Evolutionary conservation across 2,329 filamentous ascomycete species (phyloP), one percentile per base, ranked within the genome.

Genomic region (Ilyonectria mors-panacis): DNA sequence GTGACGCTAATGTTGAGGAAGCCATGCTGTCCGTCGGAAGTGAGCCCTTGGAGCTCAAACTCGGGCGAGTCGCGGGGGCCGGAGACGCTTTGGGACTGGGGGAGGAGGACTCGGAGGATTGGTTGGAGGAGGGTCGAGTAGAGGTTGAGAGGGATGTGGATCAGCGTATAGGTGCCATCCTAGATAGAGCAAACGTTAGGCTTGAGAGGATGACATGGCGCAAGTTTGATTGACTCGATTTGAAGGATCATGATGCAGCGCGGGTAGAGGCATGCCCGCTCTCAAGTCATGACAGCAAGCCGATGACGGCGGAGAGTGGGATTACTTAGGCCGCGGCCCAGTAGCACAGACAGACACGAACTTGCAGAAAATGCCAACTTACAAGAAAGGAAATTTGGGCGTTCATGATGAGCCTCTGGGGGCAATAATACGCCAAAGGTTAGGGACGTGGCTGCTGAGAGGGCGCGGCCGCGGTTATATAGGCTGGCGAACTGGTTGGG

Each of bases 1-100:
- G 95, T 98, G 76, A 98, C 88, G 69, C 94, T 97, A 73, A 99
- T 91, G 80, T 98, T 98, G 79, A 98, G 88, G 80, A 99, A 98
- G 50, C 91, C 90, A 81, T 96, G 92, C 77, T 87, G 87, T 68
- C 85, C 83, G 69, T 87, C 86, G 48, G 81, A 68, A 4, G 84
- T 85, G 48, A 88, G 80, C 19, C 85, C 86, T 67, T 86, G 83
- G 50, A 85, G 77, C 48, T 79, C 77, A 55, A 78, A 77, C 66
- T 82, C 77, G 56, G 80, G 76, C 23, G 78, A 78, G 59, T 79
- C 78, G 63, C 65, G 67, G 65, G 69, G 81, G 75, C 74, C 83
- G 79, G 73, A 73, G 62, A 82, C 72, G 63, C 77, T 79, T 65
- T 86, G 82, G 21, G 82, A 83, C 68, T 89, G 86, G 15, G 94